Evolutionary conservation across 768 basidiomycete genomes (phyloP), one percentile per base, ranked within the genome.

Genomic region (Terana coerulea): DNA sequence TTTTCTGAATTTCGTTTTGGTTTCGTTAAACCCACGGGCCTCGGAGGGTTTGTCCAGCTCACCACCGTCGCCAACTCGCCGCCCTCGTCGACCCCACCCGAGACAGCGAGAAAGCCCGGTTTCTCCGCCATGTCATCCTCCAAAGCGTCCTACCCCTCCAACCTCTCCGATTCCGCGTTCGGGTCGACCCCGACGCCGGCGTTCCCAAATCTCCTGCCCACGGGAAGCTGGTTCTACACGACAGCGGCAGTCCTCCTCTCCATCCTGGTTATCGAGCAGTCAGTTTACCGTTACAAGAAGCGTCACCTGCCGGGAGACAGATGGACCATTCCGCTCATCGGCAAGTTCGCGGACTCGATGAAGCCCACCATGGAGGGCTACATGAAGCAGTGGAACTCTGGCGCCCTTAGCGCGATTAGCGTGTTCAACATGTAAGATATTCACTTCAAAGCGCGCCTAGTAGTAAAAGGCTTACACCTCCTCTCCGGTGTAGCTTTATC

Each of bases 301-400:
- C 80, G 77, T 17, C 80, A 88, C 60, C 79, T 98, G 6, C 94
- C 95, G 0, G 95, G 95, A 5, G 82, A 78, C 40, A 75, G 68
- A 64, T 98, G 93, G 94, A 97, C 93, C 11, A 94, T 97, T 57
- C 97, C 97, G n/a, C 62, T 99, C 62, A 98, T 99, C 50, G 97
- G 97, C 51, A 94, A 94, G 69, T 97, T 98, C 61, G 84, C 87
- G 4, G 92, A 98, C 64, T 95, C 91, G 4, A 73, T 95, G 73
- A 81, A 86, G 58, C 97, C 97, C 11, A 86, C 91, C 5, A 79
- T 98, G 79, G 90, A 95, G 65, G 81, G 80, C 35, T 99, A 99
- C 75, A 88, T 86, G 76, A 78, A 76, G 59, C 91, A 95, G 62
- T 99, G 95, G 95, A 77, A 88, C 58, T 85, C 86, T 2, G 95